These are phyloP conservation scores for Backusella morwellensis DNA, from an alignment of 192 early-diverging fungal genomes.

Conservation along the genomic window DNA sequence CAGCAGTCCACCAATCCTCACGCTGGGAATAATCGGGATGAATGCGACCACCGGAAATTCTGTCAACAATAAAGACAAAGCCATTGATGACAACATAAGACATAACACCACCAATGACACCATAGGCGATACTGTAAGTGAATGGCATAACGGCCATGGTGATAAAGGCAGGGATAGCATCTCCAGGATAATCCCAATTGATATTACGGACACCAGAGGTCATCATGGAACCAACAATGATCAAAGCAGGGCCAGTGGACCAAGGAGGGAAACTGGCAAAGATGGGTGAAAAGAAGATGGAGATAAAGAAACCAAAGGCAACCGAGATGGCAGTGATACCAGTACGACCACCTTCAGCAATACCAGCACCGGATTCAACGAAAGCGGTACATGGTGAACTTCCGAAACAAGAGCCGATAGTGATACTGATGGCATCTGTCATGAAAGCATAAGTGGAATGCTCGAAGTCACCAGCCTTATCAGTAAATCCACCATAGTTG, in stretches of 20 bases:
- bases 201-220: conserved; percentile 62
- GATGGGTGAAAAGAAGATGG: conserved; percentile 81
- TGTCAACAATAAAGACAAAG: conserved; percentile 53
- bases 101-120: conserved; percentile 71
- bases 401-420: conserved; percentile 70
- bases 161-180: conserved; percentile 69
- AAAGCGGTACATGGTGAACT: conserved; percentile 76
- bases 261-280: conserved; percentile 52
- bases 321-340: conserved; percentile 72
- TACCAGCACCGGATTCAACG: conserved; percentile 81
- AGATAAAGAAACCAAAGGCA: conserved; percentile 70
- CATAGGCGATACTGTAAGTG: conserved; percentile 81
- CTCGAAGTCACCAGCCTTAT: conserved; percentile 78
- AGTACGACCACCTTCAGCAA: conserved; percentile 77
- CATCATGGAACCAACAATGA: conserved; percentile 83
- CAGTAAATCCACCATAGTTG: conserved; percentile 73
- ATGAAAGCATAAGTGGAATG: conserved; percentile 74
- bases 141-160: conserved; percentile 77
- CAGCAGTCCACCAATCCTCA: conserved; percentile 35
- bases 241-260: conserved; percentile 68
- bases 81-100: conserved; percentile 72
- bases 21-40: conserved; percentile 33
- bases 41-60: conserved; percentile 53
- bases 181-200: conserved; percentile 57
- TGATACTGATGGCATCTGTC: conserved; percentile 63